Base-by-base conservation (phyloP, 2,329 filamentous ascomycete genomes). In the Emmonsiellopsis sp. region DNA sequence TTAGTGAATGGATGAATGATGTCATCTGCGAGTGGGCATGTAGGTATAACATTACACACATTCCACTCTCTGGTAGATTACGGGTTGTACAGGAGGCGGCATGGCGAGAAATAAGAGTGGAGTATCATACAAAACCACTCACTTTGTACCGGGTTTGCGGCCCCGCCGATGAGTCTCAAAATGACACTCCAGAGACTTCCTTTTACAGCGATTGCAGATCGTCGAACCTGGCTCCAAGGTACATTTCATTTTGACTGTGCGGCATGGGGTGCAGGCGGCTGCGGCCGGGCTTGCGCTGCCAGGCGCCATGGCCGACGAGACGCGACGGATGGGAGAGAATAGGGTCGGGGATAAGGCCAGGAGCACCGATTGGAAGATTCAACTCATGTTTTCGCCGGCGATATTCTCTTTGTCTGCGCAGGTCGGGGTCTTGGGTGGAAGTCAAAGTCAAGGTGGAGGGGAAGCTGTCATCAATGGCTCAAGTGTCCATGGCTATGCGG, bases 171-270 rank as follows among this genome's bases (percentile, higher is more conserved):
- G 71, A 48, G 69, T 61, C 52, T 68, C 65, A 53, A 69, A 71
- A 5, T 70, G 58, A 53, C 70, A 74, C 5, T 66, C 62, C 5
- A 72, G 55, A 2, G 66, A 66, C 52, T 72, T 71, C 27, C 68
- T 63, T 10, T 56, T 57, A 55, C 71, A 73, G 6, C 71, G 65
- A 42, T 68, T 65, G 52, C 71, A 73, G 13, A 49, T 62, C 6
- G 58, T 52, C n/a, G 54, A 57, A 33, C 55, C 56, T 13, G 52
- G 53, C 13, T 57, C 60, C 6, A 61, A 54, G 11, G 56, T 58
- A 53, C 71, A 73, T 52, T 68, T 71, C 65, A 72, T 69, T 56
- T 73, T 73, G 13, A 71, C 65, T 17, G 60, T 67, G 43, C 71
- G 62, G 52, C 71, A 73, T 54, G 63, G 57, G 7, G 71, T 61